Conservation (phyloP, 2,329 filamentous ascomycete species). For the Colletotrichum chrysophilum region DNA sequence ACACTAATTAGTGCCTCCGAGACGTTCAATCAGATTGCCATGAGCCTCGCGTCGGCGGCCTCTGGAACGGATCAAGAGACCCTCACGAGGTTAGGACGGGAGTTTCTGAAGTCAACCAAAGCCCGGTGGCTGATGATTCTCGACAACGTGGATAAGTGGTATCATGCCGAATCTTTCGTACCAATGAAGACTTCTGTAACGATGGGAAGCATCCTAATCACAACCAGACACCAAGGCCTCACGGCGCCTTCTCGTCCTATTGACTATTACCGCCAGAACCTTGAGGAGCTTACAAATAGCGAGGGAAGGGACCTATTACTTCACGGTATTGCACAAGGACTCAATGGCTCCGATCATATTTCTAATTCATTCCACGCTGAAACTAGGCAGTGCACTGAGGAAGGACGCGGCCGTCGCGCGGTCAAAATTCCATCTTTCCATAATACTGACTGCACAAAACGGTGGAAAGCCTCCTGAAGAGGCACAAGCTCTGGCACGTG, state of each 20-base stretch:
- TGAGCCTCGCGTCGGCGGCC: not conserved
- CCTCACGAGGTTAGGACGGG: not conserved
- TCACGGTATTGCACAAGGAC: not conserved
- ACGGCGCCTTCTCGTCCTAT: slow-evolving; percentile 14
- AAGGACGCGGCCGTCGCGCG: not conserved
- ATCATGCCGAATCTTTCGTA: slow-evolving; percentile 20
- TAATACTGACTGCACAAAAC: not conserved
- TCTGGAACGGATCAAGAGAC: not conserved
- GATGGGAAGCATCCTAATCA: slow-evolving; percentile 20
- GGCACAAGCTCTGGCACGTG: not conserved
- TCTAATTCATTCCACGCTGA: not conserved
- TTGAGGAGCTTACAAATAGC: not conserved
- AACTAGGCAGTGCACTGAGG: not conserved
- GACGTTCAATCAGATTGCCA: not conserved
- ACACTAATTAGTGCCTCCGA: not conserved
- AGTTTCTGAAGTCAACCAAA: slow-evolving; percentile 19
- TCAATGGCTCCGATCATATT: not conserved
- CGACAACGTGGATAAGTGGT: slow-evolving; percentile 24
- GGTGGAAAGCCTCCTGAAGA: not conserved
- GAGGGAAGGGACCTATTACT: not conserved
- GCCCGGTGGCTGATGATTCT: slow-evolving; percentile 24
- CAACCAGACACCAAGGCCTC: slow-evolving; percentile 12
- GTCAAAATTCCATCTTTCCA: not conserved
- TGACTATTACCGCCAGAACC: slow-evolving; percentile 13
- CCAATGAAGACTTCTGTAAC: slow-evolving; percentile 22